Evolutionary conservation across 371 early-diverging fungal species (phyloP), one percentile per base, ranked within the genome.

Genomic region (Mortierella sp.): DNA sequence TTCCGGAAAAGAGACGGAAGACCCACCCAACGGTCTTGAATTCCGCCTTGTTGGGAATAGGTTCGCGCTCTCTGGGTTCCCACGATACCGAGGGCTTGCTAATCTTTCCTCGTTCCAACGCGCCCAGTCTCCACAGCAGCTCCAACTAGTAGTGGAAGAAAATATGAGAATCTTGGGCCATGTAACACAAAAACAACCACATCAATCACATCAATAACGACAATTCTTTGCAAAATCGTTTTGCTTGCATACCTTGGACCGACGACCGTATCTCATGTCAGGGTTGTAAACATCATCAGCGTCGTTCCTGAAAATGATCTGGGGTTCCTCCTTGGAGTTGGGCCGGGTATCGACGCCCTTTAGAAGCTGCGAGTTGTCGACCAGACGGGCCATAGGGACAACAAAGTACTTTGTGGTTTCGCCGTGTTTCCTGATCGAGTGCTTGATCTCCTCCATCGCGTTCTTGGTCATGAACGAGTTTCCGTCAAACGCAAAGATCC

Each of bases 401-500:
- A 93, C 86, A 81, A 92, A 91, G 72, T 93, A 92, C 66, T 91
- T 90, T 55, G 86, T 87, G 1, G 86, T 77, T 4, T 89, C 80
- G 19, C 91, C 92, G 71, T 89, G 79, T 44, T 79, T 73, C 29
- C 86, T 87, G 19, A 91, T 81, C 26, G 91, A 89, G n/a, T 84
- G 73, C 64, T 82, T 86, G 64, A 93, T 93, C 47, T 93, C 92
- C n/a, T 76, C 72, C 73, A 91, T 92, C 1, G 88, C 92, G 40
- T 89, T 89, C 40, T 79, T 68, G 61, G 92, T 91, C 55, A 93
- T 64, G 72, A 90, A 93, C 55, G 91, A 91, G 68, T 93, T 93
- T 6, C 93, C 93, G 68, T 93, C 93, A 79, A 93, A 93, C 24
- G 92, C 91, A 86, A 93, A 87, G 65, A 92, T 91, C 93, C 93